Percentiles rank a stretch among this genome's conserved stretches.
Conservation (phyloP, 2,329 filamentous ascomycete species). For the Grosmannia clavigera region DNA sequence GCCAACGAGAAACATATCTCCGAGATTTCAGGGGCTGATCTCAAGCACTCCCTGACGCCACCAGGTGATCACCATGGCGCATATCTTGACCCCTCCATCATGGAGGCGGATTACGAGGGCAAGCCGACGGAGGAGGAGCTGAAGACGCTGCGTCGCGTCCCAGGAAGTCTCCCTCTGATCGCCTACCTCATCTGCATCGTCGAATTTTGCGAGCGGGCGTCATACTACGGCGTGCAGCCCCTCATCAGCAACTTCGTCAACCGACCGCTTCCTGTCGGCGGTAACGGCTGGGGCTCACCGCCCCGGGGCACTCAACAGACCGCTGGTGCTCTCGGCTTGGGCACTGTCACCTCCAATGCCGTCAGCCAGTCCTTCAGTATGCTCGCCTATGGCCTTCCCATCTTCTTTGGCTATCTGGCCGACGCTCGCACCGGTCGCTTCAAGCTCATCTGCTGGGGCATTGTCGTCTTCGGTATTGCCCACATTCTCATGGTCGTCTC, state of each 20-base stretch:
- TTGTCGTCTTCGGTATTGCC: slow-evolving; percentile 53
- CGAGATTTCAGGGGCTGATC: not conserved
- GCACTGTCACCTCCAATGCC: slow-evolving; percentile 39
- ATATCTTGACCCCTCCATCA: slow-evolving; percentile 1
- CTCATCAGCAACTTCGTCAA: slow-evolving; percentile 58
- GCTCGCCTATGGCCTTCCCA: slow-evolving; percentile 43
- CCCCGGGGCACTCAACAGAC: slow-evolving; percentile 29
- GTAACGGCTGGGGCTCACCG: slow-evolving; percentile 35
- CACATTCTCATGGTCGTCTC: slow-evolving; percentile 57
- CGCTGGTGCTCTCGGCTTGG: slow-evolving; percentile 46
- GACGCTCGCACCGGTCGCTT: slow-evolving; percentile 61
- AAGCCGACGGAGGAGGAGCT: slow-evolving; percentile 52
- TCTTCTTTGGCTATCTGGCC: slow-evolving; percentile 44
- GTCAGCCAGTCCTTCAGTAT: slow-evolving; percentile 43
- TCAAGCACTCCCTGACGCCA: not conserved
- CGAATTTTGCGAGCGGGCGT: slow-evolving; percentile 66
- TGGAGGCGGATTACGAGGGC: slow-evolving; percentile 20
- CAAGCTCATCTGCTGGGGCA: slow-evolving; percentile 57
- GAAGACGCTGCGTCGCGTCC: slow-evolving; percentile 47
- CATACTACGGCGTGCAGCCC: slow-evolving; percentile 61
- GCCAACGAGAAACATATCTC: not conserved
- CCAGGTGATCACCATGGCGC: not conserved
- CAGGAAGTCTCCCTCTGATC: slow-evolving; percentile 50
- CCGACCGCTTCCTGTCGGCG: slow-evolving; percentile 37
- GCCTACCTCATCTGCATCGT: slow-evolving; percentile 61